Conservation (phyloP, 495 filamentous ascomycete genomes). For the Beverwykella pulmonaria region DNA sequence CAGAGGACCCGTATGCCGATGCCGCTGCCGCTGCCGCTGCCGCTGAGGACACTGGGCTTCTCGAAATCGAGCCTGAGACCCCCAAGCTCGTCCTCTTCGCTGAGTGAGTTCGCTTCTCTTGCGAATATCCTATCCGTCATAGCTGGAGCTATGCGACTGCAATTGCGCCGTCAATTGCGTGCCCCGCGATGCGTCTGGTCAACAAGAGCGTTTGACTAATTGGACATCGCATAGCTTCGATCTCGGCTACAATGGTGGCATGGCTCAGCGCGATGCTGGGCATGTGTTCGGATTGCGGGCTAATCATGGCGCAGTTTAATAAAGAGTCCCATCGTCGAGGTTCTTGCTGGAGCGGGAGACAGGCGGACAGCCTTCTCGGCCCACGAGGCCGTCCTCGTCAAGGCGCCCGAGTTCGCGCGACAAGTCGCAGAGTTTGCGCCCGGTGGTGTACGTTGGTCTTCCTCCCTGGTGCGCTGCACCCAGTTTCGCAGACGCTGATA, state of each 20-base stretch:
- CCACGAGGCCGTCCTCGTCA: constrained; percentile 74
- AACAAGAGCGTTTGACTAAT: too few species aligned
- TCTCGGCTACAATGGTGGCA: too few species aligned
- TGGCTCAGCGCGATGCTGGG: too few species aligned
- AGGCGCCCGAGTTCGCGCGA: constrained; percentile 74
- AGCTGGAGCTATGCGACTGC: constrained; percentile 5
- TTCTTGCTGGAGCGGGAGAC: constrained; percentile 69
- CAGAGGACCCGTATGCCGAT: constrained; percentile 43
- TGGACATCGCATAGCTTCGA: too few species aligned
- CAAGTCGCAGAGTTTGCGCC: constrained; percentile 59
- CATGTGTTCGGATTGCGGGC: too few species aligned
- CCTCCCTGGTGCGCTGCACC: not conserved
- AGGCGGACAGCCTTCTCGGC: constrained; percentile 67
- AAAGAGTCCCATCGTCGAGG: constrained; percentile 75
- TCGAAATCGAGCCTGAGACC: constrained; percentile 30
- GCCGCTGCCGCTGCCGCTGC: constrained; percentile 28
- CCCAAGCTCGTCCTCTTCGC: constrained; percentile 39
- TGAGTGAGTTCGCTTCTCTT: constrained; percentile 38
- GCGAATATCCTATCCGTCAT: not conserved
- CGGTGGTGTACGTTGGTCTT: constrained; percentile 42
- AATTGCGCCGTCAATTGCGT: not conserved
- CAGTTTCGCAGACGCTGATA: not conserved
- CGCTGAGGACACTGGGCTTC: constrained; percentile 19
- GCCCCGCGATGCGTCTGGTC: too few species aligned
- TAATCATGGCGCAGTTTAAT: constrained; percentile 56